Evolutionary conservation across 2,329 filamentous ascomycete genomes (phyloP).

Genomic region (Pseudogymnoascus sp.): DNA sequence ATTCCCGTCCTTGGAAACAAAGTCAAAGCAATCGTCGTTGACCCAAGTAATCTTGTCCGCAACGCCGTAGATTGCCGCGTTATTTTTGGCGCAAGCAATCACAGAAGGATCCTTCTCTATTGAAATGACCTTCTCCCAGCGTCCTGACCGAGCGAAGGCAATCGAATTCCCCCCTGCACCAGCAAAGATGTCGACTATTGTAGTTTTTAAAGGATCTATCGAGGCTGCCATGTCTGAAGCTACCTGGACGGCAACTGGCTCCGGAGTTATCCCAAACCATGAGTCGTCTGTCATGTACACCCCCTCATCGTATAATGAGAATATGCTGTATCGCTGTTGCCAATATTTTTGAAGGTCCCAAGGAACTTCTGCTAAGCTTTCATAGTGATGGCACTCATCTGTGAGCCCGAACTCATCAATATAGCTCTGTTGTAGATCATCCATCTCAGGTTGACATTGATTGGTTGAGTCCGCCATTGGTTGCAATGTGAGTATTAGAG

Average conservation of each 20-base stretch:
- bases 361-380: slow-evolving; percentile 61
- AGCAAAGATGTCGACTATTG: slow-evolving; percentile 78
- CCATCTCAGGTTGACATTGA: slow-evolving; percentile 4
- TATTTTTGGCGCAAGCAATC: slow-evolving; percentile 85
- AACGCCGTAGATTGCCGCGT: slow-evolving; percentile 79
- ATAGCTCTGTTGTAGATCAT: not conserved
- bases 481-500: not conserved
- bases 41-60: slow-evolving; percentile 75
- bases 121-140: slow-evolving; percentile 78
- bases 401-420: slow-evolving; percentile 35
- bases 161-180: slow-evolving; percentile 92
- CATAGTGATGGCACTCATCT: slow-evolving; percentile 68
- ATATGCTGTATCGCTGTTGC: slow-evolving; percentile 80
- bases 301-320: slow-evolving; percentile 77
- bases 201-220: slow-evolving; percentile 20
- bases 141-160: slow-evolving; percentile 74
- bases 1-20: slow-evolving; percentile 40
- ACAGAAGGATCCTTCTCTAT: slow-evolving; percentile 77
- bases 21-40: slow-evolving; percentile 74
- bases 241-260: slow-evolving; percentile 73
- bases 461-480: slow-evolving; percentile 3
- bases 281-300: slow-evolving; percentile 86
- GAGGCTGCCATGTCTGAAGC: slow-evolving; percentile 30
- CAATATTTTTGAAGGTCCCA: slow-evolving; percentile 92
- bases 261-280: slow-evolving; percentile 96